phyloP scores from a whole-genome alignment of 2,329 filamentous ascomycete species.

The Microdochium paspali region DNA sequence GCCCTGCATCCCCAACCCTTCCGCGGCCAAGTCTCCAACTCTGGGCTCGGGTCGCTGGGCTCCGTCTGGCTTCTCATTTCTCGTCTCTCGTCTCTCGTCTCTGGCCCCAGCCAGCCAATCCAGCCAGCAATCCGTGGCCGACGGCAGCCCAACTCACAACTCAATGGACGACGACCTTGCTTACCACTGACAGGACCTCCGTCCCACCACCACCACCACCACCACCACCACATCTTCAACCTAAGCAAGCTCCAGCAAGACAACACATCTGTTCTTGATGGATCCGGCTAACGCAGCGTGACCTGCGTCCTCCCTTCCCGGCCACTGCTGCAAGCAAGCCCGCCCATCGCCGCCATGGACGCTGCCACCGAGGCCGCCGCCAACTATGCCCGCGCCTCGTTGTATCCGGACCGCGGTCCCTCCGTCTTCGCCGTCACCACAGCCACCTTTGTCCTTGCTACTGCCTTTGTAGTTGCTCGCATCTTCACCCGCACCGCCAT shows the following conservation, averaged over 20 bases:
- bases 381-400: neutral
- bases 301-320: neutral
- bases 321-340: neutral
- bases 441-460: slow-evolving; percentile 58
- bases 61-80: too few species aligned
- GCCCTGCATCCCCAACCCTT: too few species aligned
- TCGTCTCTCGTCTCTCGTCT: too few species aligned
- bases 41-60: too few species aligned
- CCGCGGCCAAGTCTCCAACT: too few species aligned
- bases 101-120: too few species aligned
- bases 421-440: slow-evolving; percentile 63
- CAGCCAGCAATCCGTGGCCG: too few species aligned
- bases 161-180: too few species aligned
- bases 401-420: slow-evolving; percentile 35
- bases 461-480: slow-evolving; percentile 65
- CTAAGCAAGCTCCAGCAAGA: neutral
- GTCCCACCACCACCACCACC: neutral
- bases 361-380: neutral
- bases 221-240: neutral
- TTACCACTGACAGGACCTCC: neutral
- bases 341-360: neutral
- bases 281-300: neutral
- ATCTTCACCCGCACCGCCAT: slow-evolving; percentile 65
- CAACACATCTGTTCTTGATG: neutral
- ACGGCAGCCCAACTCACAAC: too few species aligned